phyloP scores from a whole-genome alignment of 106 monocot genomes.

The Dendrobium catenatum region DNA sequence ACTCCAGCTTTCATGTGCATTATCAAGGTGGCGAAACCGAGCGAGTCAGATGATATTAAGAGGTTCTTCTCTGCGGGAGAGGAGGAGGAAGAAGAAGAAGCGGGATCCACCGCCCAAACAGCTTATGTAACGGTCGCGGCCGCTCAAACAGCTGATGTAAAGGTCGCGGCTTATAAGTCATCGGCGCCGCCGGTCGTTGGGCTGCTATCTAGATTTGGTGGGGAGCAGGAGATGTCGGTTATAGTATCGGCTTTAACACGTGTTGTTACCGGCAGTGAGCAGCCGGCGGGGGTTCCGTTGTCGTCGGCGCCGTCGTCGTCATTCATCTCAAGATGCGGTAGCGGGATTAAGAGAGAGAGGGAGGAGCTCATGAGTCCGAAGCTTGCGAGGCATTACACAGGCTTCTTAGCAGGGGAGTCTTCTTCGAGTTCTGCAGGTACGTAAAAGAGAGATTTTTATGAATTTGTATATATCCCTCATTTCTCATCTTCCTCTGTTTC shows the following conservation, averaged over 20 bases:
- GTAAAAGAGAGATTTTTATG: background rate
- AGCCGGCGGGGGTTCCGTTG: background rate
- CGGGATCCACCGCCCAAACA: background rate
- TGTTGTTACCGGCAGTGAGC: constrained; percentile 19
- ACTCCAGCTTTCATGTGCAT: background rate
- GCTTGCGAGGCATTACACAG: constrained; percentile 12
- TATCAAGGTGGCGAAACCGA: constrained; percentile 34
- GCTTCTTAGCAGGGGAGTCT: constrained; percentile 10
- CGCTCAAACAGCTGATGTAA: background rate
- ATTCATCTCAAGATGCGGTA: background rate
- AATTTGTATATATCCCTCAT: background rate
- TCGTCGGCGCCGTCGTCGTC: background rate
- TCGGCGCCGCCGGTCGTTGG: background rate
- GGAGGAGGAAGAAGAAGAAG: constrained; percentile 6
- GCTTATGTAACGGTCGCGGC: background rate
- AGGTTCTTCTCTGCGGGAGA: constrained; percentile 14
- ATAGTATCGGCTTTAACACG: constrained; percentile 56
- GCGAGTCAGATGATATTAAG: constrained; percentile 16
- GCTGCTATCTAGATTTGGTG: background rate
- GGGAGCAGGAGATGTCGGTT: constrained; percentile 30
- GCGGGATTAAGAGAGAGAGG: constrained; percentile 22
- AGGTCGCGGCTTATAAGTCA: no score
- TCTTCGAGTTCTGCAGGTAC: background rate
- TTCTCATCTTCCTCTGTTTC: background rate
- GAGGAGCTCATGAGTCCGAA: constrained; percentile 11